These are phyloP conservation scores for Lodderomyces oxycetoniae DNA, from an alignment of 1,139 yeast genomes.

Conservation along the genomic window DNA sequence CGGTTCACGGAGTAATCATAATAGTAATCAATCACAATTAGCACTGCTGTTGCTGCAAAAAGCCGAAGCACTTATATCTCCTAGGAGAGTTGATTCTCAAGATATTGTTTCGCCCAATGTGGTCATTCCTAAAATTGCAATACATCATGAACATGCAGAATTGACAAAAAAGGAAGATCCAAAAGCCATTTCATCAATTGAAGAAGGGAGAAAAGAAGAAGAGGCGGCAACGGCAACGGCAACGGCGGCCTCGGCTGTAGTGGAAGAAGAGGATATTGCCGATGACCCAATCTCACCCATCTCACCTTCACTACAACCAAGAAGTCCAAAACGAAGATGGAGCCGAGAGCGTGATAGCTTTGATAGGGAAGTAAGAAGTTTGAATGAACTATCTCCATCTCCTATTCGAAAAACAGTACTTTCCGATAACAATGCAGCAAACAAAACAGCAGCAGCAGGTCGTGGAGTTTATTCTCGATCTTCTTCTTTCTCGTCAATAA, in stretches of 20 bases:
- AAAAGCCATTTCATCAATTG: too few species aligned
- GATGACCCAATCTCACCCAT: conserved; percentile 15
- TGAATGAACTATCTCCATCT: background rate
- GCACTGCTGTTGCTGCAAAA: too few species aligned
- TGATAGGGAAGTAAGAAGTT: background rate
- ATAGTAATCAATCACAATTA: too few species aligned
- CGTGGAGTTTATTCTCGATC: conserved; percentile 3
- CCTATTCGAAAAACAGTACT: background rate
- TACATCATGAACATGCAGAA: background rate
- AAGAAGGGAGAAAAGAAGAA: too few species aligned
- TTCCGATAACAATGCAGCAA: background rate
- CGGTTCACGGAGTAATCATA: too few species aligned
- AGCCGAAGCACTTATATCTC: too few species aligned
- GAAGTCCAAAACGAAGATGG: background rate
- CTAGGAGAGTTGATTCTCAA: too few species aligned
- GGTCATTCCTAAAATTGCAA: too few species aligned
- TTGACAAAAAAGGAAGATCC: background rate
- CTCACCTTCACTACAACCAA: conserved; percentile 8
- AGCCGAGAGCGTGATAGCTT: background rate
- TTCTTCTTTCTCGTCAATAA: conserved; percentile 9
- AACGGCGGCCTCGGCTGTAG: too few species aligned
- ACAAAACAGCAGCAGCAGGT: background rate
- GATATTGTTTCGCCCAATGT: too few species aligned
- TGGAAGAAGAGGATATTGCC: conserved; percentile 17
- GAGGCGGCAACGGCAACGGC: too few species aligned